Percentiles rank a stretch among this genome's conserved stretches.
These are phyloP conservation scores for Populus hybrid DNA, from an alignment of 441 rosid genomes.

Conservation along the genomic window DNA sequence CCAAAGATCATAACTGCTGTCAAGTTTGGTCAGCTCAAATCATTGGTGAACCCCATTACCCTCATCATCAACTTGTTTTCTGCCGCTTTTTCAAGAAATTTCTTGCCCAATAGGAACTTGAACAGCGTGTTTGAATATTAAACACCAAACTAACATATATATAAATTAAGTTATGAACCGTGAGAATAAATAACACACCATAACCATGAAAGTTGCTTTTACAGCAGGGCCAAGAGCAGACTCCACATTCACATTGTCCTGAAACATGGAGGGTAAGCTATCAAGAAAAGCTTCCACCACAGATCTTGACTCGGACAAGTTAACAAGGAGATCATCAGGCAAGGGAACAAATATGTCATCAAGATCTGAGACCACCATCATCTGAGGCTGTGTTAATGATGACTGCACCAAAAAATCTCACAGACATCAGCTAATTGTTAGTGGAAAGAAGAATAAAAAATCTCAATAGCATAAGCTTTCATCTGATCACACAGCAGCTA, in stretches of 20 bases:
- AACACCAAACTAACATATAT: neutral
- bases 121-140: neutral
- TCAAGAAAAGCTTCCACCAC: slow-evolving; percentile 92
- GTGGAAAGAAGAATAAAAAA: neutral
- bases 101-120: neutral
- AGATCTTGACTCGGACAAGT: slow-evolving; percentile 92
- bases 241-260: slow-evolving; percentile 82
- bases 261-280: slow-evolving; percentile 94
- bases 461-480: slow-evolving; percentile 17
- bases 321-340: slow-evolving; percentile 98
- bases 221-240: slow-evolving; percentile 99
- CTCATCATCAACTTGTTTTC: neutral
- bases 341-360: slow-evolving; percentile 93
- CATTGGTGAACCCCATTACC: neutral
- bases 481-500: slow-evolving; percentile 27
- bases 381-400: slow-evolving; percentile 95
- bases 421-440: neutral
- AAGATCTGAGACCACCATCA: slow-evolving; percentile 98
- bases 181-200: slow-evolving; percentile 52
- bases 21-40: neutral
- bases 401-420: slow-evolving; percentile 60
- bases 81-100: neutral
- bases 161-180: slow-evolving; percentile 4
- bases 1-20: neutral
- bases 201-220: slow-evolving; percentile 91